A percentile compares a stretch with the other conserved stretches of the same genome.
phyloP scores from a whole-genome alignment of 1,284 basidiomycete genomes.

The Sphagnurus paluster region DNA sequence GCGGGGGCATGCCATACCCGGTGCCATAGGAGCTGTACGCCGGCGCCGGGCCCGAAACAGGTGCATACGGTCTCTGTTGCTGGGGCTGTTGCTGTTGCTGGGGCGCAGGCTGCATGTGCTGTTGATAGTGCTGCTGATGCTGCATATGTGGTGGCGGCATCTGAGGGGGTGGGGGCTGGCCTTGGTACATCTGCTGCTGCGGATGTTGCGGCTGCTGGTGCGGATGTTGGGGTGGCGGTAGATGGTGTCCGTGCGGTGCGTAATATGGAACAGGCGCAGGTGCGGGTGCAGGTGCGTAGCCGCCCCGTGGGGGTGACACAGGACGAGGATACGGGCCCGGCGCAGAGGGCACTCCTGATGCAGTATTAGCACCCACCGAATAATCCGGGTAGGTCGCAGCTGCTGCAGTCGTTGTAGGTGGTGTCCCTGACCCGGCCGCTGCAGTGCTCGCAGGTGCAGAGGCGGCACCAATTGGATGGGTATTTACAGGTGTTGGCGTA shows the following conservation, averaged over 20 bases:
- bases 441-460: too few relatives aligned
- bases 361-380: too few relatives aligned
- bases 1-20: conserved; percentile 17
- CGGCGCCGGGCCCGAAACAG: conserved; percentile 1
- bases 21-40: conserved; percentile 9
- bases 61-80: conserved; percentile 15
- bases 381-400: too few relatives aligned
- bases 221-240: conserved; percentile 3
- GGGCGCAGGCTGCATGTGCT: conserved; percentile 2
- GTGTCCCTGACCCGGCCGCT: too few relatives aligned
- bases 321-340: too few relatives aligned
- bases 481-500: too few relatives aligned
- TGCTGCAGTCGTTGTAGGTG: too few relatives aligned
- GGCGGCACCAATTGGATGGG: too few relatives aligned
- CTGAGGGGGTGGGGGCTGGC: conserved; percentile 18
- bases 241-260: conserved; percentile 8
- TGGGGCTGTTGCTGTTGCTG: conserved; percentile 12
- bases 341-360: too few relatives aligned
- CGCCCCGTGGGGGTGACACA: too few relatives aligned
- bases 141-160: conserved; percentile 7
- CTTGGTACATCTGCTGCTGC: conserved; percentile 7
- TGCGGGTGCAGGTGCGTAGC: conserved; percentile 10
- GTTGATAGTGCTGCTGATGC: conserved; percentile 10
- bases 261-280: conserved; percentile 13
- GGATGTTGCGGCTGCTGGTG: conserved; percentile 16